A percentile compares a stretch with the other conserved stretches of the same genome.
Conservation (phyloP, 208 protist genomes). For the Histomonas meleagridis region DNA sequence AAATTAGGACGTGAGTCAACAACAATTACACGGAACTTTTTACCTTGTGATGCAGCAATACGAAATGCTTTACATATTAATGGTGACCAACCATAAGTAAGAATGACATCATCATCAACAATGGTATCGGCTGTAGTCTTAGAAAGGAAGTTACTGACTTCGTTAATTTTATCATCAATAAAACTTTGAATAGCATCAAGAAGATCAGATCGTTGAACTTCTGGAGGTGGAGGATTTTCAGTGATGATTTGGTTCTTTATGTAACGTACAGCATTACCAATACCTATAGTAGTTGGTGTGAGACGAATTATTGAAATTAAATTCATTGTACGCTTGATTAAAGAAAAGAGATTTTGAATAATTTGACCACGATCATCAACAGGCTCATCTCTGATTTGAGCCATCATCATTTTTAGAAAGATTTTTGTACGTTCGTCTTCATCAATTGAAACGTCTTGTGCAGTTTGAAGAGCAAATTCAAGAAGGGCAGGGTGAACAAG, state of each 20-base stretch:
- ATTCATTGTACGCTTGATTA: neutral
- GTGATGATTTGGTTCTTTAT: neutral
- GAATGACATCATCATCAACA: neutral
- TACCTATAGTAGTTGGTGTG: neutral
- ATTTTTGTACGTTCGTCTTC: neutral
- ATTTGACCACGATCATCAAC: neutral
- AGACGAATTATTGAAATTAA: neutral
- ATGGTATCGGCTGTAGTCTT: neutral
- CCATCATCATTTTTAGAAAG: neutral
- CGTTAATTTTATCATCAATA: neutral
- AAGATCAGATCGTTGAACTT: neutral
- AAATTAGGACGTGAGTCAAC: neutral
- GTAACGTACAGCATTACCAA: neutral
- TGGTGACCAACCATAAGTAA: neutral
- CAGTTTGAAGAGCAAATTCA: neutral
- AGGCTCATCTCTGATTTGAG: neutral
- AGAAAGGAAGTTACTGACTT: neutral
- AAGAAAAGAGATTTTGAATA: neutral
- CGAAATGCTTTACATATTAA: neutral
- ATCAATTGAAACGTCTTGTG: neutral
- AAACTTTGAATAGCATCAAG: neutral
- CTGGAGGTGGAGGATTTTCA: too few relatives aligned
- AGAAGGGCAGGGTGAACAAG: neutral
- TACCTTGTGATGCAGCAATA: neutral
- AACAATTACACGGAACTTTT: neutral